Evolutionary conservation across 495 filamentous ascomycete genomes (phyloP).

Genomic region (Astrothelium macrocarpum): DNA sequence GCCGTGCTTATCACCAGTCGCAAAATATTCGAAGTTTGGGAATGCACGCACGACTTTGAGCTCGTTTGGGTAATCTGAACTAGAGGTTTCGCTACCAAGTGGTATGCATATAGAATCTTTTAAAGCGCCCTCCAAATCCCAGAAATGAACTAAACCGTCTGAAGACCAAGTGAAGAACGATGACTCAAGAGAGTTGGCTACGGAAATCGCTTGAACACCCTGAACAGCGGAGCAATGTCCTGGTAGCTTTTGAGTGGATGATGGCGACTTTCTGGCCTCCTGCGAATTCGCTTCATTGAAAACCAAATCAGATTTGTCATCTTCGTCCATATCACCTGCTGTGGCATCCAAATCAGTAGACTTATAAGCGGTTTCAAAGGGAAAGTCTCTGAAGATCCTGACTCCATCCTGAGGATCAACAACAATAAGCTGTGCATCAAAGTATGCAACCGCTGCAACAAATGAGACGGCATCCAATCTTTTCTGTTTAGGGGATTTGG

Average conservation of each 20-base stretch:
- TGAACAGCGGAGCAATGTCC: constrained; percentile 72
- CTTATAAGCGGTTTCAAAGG: constrained; percentile 14
- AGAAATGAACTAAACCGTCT: constrained; percentile 67
- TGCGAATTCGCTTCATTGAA: neutral
- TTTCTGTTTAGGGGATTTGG: neutral
- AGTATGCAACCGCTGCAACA: constrained; percentile 55
- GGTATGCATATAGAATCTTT: constrained; percentile 52
- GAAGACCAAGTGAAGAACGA: constrained; percentile 83
- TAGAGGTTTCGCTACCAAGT: constrained; percentile 52
- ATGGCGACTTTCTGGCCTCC: neutral
- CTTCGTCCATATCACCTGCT: neutral
- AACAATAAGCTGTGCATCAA: constrained; percentile 51
- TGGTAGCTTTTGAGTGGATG: constrained; percentile 34
- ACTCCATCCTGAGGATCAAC: constrained; percentile 67
- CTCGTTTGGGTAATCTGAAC: constrained; percentile 57
- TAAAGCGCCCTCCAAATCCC: constrained; percentile 64
- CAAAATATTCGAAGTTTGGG: constrained; percentile 50
- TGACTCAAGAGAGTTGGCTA: constrained; percentile 47
- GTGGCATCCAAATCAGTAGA: constrained; percentile 21
- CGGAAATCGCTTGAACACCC: constrained; percentile 56
- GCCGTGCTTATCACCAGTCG: constrained; percentile 78
- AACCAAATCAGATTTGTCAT: neutral
- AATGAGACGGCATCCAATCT: constrained; percentile 1
- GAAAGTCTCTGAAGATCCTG: constrained; percentile 29
- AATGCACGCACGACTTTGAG: constrained; percentile 59